A percentile compares a stretch with the other conserved stretches of the same genome.
phyloP scores from a whole-genome alignment of 2,329 filamentous ascomycete genomes.

The Xylariaceae sp. region DNA sequence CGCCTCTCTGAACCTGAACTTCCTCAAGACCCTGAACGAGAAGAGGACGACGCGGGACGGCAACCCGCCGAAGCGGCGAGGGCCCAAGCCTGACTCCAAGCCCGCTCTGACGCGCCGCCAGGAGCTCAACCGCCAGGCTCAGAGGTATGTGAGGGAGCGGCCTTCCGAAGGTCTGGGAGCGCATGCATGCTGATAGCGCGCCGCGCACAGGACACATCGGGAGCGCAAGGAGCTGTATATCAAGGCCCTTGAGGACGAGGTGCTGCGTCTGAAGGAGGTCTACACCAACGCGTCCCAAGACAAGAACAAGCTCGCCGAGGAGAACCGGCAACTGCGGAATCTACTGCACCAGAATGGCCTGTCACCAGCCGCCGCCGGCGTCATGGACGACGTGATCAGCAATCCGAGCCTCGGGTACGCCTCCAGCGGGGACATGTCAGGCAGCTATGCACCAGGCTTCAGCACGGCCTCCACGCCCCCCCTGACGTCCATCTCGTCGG shows the following conservation, averaged over 20 bases:
- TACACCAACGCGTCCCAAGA: constrained; percentile 67
- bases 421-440: constrained; percentile 51
- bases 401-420: constrained; percentile 41
- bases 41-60: constrained; percentile 82
- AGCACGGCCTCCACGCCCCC: constrained; percentile 41
- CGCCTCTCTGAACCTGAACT: constrained; percentile 45
- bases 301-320: constrained; percentile 66
- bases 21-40: constrained; percentile 61
- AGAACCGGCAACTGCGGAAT: constrained; percentile 67
- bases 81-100: constrained; percentile 94
- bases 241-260: constrained; percentile 85
- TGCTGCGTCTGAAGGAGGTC: constrained; percentile 80
- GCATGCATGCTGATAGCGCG: constrained; percentile 6
- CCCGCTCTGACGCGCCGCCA: constrained; percentile 87
- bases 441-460: constrained; percentile 49
- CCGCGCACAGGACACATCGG: constrained; percentile 68
- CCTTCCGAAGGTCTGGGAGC: background rate
- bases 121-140: constrained; percentile 90
- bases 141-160: constrained; percentile 55
- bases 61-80: constrained; percentile 77
- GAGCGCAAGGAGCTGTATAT: constrained; percentile 96
- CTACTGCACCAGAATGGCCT: constrained; percentile 48
- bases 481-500: constrained; percentile 35
- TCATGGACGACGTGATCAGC: constrained; percentile 36
- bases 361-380: constrained; percentile 22